A percentile compares a stretch with the other conserved stretches of the same genome.
Evolutionary conservation across 441 rosid genomes (phyloP).

Genomic region (Euphorbia schlechtendalii): DNA sequence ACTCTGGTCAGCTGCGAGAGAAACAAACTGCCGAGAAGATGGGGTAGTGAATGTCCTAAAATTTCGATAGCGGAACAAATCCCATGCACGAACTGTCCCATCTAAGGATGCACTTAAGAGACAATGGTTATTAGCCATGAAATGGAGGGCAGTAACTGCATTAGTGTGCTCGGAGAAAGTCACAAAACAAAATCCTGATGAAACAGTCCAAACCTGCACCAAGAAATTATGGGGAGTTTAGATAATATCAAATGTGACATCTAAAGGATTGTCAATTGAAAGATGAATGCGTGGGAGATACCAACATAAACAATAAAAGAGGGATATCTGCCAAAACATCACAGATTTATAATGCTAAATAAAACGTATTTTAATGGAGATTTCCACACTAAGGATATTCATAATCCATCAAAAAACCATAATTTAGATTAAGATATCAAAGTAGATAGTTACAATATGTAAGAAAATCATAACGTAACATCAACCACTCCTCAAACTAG

Average conservation of each 20-base stretch:
- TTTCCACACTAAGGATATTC: background rate
- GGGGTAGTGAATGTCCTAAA: constrained; percentile 95
- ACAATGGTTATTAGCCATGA: constrained; percentile 84
- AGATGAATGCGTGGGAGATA: background rate
- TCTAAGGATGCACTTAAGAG: constrained; percentile 93
- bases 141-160: constrained; percentile 91
- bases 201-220: constrained; percentile 86
- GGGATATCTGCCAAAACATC: background rate
- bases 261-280: background rate
- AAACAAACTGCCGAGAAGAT: constrained; percentile 88
- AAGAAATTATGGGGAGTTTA: constrained; percentile 16
- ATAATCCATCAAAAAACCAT: background rate
- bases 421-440: background rate
- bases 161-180: constrained; percentile 97
- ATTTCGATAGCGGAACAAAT: constrained; percentile 81
- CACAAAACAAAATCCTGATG: constrained; percentile 92
- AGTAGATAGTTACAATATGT: background rate
- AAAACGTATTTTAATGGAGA: background rate
- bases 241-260: constrained; percentile 7
- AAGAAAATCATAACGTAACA: background rate
- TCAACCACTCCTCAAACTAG: background rate
- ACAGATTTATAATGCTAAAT: background rate
- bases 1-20: constrained; percentile 86
- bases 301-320: background rate
- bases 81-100: constrained; percentile 99